Evolutionary conservation across 208 protist species (phyloP), one percentile per base, ranked within the genome.

Genomic region (Leishmania braziliensis): DNA sequence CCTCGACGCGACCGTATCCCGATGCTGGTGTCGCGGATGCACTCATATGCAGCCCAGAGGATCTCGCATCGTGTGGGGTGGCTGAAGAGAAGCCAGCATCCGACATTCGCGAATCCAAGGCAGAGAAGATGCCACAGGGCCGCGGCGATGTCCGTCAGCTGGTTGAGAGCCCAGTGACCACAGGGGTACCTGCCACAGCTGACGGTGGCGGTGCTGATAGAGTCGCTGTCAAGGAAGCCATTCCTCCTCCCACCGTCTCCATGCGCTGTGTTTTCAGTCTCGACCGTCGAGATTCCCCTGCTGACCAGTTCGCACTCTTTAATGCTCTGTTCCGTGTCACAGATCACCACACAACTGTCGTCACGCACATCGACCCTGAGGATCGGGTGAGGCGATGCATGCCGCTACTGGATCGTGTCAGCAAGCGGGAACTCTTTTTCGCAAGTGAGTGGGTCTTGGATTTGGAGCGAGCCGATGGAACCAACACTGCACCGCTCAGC

Each of bases 251-350:
- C 18, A 86, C 82, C 3, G 82, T 86, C 4, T 82, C 82, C 53
- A 86, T 86, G 82, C 50, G 43, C 14, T 86, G 82, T 50, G 51
- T 39, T 8, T 77, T 86, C 33, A 23, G 43, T n/a, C 16, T 71
- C 14, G 36, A 58, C 23, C 39, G 36, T 26, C 9, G n/a, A 60
- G 77, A 50, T 26, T 29, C 39, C 46, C 8, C 54, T 16, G 51
- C 51, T 14, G 82, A 80, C 16, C 23, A 26, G 2, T 50, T 70
- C 6, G 29, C 60, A 14, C 36, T 86, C 6, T 12, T 50, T 4
- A 69, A 84, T 48, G 87, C 87, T 62, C 79, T 95, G 10, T 95
- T 95, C 74, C 82, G 76, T 36, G 33, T 92, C 12, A 78, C 66
- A 39, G 88, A 93, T 58, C 71, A 81, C 39, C 82, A 88, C 77